These are phyloP conservation scores for Nepenthes gracilis DNA, from an alignment of 148 eudicot genomes.

Conservation along the genomic window DNA sequence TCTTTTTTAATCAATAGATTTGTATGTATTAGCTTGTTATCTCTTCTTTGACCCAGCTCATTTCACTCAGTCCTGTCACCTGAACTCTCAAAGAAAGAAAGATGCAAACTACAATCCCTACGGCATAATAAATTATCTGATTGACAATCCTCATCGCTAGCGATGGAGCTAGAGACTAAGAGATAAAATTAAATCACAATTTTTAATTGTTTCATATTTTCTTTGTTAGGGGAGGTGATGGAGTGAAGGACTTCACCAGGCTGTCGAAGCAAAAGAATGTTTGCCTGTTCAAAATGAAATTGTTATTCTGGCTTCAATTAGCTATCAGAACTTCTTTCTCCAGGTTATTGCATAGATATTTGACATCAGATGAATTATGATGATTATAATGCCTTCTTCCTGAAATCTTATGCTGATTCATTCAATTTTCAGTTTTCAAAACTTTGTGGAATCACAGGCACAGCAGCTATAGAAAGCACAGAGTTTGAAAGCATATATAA, in stretches of 20 bases:
- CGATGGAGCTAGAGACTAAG: not conserved
- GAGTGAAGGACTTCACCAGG: constrained; percentile 99
- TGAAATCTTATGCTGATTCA: constrained; percentile 11
- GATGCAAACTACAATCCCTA: too few species aligned
- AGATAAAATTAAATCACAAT: not conserved
- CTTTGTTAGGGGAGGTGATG: constrained; percentile 84
- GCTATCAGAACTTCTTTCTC: constrained; percentile 97
- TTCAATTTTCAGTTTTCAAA: constrained; percentile 64
- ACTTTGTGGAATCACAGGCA: constrained; percentile 99
- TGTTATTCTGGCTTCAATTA: constrained; percentile 92
- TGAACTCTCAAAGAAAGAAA: too few species aligned
- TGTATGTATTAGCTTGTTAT: too few species aligned
- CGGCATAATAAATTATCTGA: too few species aligned
- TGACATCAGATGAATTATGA: constrained; percentile 7
- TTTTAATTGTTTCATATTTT: not conserved
- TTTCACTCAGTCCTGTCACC: too few species aligned
- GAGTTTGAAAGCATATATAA: constrained; percentile 99
- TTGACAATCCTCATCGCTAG: too few species aligned
- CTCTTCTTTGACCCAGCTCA: too few species aligned
- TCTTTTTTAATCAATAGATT: too few species aligned
- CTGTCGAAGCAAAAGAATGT: constrained; percentile 99
- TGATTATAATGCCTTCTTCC: not conserved
- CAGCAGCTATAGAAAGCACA: constrained; percentile 94
- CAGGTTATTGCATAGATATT: constrained; percentile 42
- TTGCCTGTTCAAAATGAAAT: constrained; percentile 96